phyloP scores from a whole-genome alignment of 176 grass and related monocot genomes.

The maize (Zea mays) region Zm-B73-REFERENCE-NAM-5.0 NC_050096.1:160697001-160697500 shows the following conservation, averaged over 20 bases:
- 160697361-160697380: not conserved
- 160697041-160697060: not conserved
- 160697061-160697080: not conserved
- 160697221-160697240: not conserved
- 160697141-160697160: not conserved
- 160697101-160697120: not conserved
- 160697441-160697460: not conserved
- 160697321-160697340: not conserved
- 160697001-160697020: too few species aligned
- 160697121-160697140: not conserved
- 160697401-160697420: not conserved
- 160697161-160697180: not conserved
- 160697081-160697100: not conserved
- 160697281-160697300: not conserved
- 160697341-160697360: not conserved
- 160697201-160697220: not conserved
- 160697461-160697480: conserved; percentile 33
- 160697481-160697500: conserved; percentile 42
- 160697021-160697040: not conserved
- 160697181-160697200: not conserved
- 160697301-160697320: not conserved
- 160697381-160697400: not conserved
- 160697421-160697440: not conserved
- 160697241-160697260: not conserved
- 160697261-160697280: not conserved